Evolutionary conservation across 2,329 filamentous ascomycete genomes (phyloP), one percentile per base, ranked within the genome.

Genomic region (Aspergillus sp.): DNA sequence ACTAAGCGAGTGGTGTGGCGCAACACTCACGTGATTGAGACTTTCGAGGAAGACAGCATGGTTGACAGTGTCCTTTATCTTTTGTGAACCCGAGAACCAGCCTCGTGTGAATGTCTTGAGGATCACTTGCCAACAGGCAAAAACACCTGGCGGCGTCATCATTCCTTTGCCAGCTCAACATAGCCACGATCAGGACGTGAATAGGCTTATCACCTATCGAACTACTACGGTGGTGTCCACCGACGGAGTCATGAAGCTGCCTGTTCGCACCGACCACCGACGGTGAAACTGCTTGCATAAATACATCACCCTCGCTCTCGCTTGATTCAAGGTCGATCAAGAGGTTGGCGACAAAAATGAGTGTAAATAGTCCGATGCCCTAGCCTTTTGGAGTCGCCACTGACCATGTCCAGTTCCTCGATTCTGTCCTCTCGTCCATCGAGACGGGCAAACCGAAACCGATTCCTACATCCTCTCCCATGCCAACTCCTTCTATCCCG

Each of bases 371-470:
- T 15, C 33, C 24, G 45, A 56, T 15, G 39, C 22, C 13, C 15
- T 20, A 34, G 33, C 7, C 27, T 48, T 54, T n/a, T 51, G 27
- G 22, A 27, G 5, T 58, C 41, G 27, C 54, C 45, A 55, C 70
- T 73, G 49, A 74, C 57, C 44, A 51, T 44, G 37, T 42, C 12
- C 58, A 81, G 79, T 81, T 82, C 62, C 75, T 82, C 57, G 79
- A 79, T 65, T 81, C 80, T 20, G 75, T 82, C 40, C 75, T 82
- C 59, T 77, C 79, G 57, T 81, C 79, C 40, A 79, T 82, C 59
- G 77, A 78, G 66, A 77, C 73, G 59, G 76, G 75, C 19, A 73
- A 71, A 44, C 70, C 72, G 40, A 58, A 71, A 27, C 66, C 64
- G 37, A 58, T 68, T 22, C 66, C 71, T n/a, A 64, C 66, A 15